Conservation (phyloP, 352 stramenopile genomes). For the Phytophthora cajani region DNA sequence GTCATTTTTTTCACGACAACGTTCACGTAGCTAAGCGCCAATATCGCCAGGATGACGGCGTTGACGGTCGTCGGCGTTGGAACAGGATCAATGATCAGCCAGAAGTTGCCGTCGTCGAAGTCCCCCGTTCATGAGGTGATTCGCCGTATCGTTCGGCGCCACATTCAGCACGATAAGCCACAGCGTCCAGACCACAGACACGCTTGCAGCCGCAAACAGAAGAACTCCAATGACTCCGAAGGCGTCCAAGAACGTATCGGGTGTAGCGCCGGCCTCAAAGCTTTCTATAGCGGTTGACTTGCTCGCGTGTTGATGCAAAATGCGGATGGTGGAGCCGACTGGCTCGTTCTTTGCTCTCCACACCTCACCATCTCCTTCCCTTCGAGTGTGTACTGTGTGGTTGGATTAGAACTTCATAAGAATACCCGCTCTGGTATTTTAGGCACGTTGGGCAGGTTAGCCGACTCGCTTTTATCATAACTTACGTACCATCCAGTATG, state of each 20-base stretch:
- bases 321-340: neutral
- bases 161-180: constrained; percentile 44
- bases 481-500: neutral
- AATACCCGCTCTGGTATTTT: neutral
- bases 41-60: constrained; percentile 9
- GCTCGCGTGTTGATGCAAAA: constrained; percentile 1
- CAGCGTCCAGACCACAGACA: constrained; percentile 38
- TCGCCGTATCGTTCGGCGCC: constrained; percentile 41
- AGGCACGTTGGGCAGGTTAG: neutral
- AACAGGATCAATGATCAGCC: constrained; percentile 37
- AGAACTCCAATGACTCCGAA: constrained; percentile 32
- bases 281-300: neutral
- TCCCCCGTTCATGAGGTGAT: constrained; percentile 54
- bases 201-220: constrained; percentile 11
- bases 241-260: constrained; percentile 16
- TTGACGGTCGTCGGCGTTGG: constrained; percentile 15
- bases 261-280: neutral
- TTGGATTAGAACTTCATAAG: neutral
- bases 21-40: constrained; percentile 28
- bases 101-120: constrained; percentile 61
- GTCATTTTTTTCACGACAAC: constrained; percentile 45
- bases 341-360: neutral
- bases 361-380: neutral
- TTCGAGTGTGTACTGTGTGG: neutral
- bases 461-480: neutral